Percentiles rank a stretch among this genome's conserved stretches.
phyloP scores from a whole-genome alignment of 192 early-diverging fungal species.

The Entrophospora sp. region DNA sequence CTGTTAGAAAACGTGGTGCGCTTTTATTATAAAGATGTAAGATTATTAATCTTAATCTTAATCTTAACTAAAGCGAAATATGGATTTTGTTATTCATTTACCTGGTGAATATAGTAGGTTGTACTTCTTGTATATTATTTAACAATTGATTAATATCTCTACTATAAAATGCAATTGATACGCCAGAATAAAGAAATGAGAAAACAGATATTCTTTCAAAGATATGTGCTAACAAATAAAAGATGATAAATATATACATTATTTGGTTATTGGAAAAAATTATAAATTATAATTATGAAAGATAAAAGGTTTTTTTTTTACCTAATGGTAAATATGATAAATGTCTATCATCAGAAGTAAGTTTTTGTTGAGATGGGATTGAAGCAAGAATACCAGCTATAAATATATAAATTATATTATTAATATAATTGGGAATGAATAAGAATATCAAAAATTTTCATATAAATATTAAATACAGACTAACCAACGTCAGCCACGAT shows the following conservation, averaged over 20 bases:
- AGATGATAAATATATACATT: neutral
- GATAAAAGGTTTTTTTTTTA: conserved; percentile 6
- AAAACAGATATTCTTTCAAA: conserved; percentile 23
- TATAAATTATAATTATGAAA: neutral
- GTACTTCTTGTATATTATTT: conserved; percentile 62
- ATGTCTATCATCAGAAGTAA: conserved; percentile 25
- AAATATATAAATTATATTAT: neutral
- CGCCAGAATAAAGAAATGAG: conserved; percentile 42
- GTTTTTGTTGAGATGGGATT: conserved; percentile 26
- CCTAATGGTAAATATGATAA: conserved; percentile 32
- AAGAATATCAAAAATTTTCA: neutral
- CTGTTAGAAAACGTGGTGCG: conserved; percentile 20
- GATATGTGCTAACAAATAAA: conserved; percentile 23
- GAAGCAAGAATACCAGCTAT: conserved; percentile 27
- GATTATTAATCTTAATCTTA: neutral
- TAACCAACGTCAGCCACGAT: conserved; percentile 28
- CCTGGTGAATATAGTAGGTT: conserved; percentile 67
- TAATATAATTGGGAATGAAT: neutral
- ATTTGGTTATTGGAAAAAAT: neutral
- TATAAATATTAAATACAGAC: neutral
- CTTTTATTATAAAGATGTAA: neutral
- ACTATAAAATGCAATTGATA: conserved; percentile 59
- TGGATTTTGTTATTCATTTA: neutral
- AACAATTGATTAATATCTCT: conserved; percentile 46
- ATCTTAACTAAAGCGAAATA: neutral